These are phyloP conservation scores for Tetrapyrgos nigripes DNA, from an alignment of 1,284 basidiomycete genomes.

Conservation along the genomic window DNA sequence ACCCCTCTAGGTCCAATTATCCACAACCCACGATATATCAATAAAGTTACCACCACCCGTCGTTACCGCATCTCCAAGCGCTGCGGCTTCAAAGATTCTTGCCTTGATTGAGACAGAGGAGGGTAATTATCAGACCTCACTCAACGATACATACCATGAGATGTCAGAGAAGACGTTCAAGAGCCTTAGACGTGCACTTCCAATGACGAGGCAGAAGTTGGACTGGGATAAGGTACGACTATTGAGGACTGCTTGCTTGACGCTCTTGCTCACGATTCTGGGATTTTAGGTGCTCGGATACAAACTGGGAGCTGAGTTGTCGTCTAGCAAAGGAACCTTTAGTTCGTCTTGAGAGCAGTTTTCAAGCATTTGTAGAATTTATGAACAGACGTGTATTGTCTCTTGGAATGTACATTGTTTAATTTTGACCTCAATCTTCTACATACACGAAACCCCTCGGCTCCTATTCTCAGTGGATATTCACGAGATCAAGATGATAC, in stretches of 20 bases:
- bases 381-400: not conserved
- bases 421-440: not conserved
- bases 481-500: slow-evolving; percentile 1
- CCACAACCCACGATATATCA: slow-evolving; percentile 72
- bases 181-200: slow-evolving; percentile 85
- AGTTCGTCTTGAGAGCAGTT: slow-evolving; percentile 41
- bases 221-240: slow-evolving; percentile 89
- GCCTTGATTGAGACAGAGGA: slow-evolving; percentile 85
- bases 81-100: slow-evolving; percentile 76
- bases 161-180: slow-evolving; percentile 94
- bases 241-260: not conserved
- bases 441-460: not conserved
- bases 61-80: slow-evolving; percentile 52
- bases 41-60: slow-evolving; percentile 69
- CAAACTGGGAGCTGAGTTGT: slow-evolving; percentile 84
- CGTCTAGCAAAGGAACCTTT: slow-evolving; percentile 72
- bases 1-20: slow-evolving; percentile 81
- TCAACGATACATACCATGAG: slow-evolving; percentile 83
- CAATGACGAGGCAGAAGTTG: slow-evolving; percentile 90
- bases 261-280: not conserved
- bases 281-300: slow-evolving; percentile 77
- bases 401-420: not conserved
- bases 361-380: not conserved
- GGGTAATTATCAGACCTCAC: slow-evolving; percentile 73
- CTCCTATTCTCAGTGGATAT: not conserved